Evolutionary conservation across 768 basidiomycete genomes (phyloP).

Genomic region (Mrakia frigida): DNA sequence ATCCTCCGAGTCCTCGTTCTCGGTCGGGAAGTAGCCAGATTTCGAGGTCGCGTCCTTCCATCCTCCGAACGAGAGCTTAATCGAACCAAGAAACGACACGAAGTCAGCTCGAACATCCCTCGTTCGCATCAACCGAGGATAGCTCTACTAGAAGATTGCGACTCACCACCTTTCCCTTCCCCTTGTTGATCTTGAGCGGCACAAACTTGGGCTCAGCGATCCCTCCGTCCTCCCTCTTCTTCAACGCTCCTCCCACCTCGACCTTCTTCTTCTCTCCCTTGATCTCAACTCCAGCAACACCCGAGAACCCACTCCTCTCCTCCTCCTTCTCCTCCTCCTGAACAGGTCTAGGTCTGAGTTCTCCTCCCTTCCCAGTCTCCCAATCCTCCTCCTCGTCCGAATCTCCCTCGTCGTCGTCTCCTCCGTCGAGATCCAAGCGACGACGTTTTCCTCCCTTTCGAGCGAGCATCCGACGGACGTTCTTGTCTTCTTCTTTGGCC

Average conservation of each 20-base stretch:
- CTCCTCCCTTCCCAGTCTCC: constrained; percentile 27
- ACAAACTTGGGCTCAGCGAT: constrained; percentile 11
- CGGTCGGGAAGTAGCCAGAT: constrained; percentile 37
- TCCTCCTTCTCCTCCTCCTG: constrained; percentile 30
- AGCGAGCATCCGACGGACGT: constrained; percentile 35
- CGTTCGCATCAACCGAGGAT: too few relatives aligned
- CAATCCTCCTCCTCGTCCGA: constrained; percentile 30
- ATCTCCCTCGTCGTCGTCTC: not conserved
- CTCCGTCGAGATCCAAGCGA: not conserved
- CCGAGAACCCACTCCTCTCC: constrained; percentile 28
- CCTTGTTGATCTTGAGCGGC: constrained; percentile 26
- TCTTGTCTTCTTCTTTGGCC: constrained; percentile 35
- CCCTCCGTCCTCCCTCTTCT: constrained; percentile 23
- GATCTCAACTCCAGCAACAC: constrained; percentile 11
- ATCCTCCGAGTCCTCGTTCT: constrained; percentile 45
- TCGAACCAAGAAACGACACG: not conserved
- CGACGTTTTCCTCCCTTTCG: constrained; percentile 17
- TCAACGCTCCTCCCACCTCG: constrained; percentile 29
- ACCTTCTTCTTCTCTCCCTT: constrained; percentile 24
- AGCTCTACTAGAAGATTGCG: too few relatives aligned
- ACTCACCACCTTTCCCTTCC: constrained; percentile 26
- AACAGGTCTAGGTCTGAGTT: constrained; percentile 11
- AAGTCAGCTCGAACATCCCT: too few relatives aligned
- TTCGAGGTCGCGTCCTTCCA: constrained; percentile 42
- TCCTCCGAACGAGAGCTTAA: constrained; percentile 36